Evolutionary conservation across 2,329 filamentous ascomycete species (phyloP).

Genomic region (Sporothrix curviconia): DNA sequence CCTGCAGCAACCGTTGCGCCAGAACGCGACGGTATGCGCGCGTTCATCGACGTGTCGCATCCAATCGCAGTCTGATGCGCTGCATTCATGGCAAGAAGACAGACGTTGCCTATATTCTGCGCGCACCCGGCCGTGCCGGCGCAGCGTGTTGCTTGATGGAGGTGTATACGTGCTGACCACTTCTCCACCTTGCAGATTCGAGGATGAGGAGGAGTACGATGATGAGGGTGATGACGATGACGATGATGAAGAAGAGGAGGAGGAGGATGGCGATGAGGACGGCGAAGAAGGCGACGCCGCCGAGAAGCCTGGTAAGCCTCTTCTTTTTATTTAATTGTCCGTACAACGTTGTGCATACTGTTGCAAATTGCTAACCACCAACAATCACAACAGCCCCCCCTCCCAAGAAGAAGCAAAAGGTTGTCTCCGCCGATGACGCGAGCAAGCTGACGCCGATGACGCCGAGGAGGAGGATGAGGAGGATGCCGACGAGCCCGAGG

Average conservation of each 20-base stretch:
- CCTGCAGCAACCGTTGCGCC: not conserved
- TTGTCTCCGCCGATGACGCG: conserved; percentile 27
- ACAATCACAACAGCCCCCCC: conserved; percentile 26
- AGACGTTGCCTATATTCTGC: not conserved
- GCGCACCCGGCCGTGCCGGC: not conserved
- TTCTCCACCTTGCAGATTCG: conserved; percentile 1
- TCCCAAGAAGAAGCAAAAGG: conserved; percentile 49
- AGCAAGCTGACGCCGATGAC: conserved; percentile 24
- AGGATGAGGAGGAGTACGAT: conserved; percentile 25
- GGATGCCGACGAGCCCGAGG: conserved; percentile 28
- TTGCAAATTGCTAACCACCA: too few relatives aligned
- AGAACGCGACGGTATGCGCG: conserved; percentile 5
- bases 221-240: conserved; percentile 24
- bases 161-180: not conserved
- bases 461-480: conserved; percentile 22
- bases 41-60: not conserved
- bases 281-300: conserved; percentile 21
- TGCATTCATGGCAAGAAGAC: not conserved
- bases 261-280: conserved; percentile 33
- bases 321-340: too few relatives aligned
- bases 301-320: conserved; percentile 13
- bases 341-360: too few relatives aligned
- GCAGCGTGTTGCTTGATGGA: too few relatives aligned
- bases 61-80: not conserved
- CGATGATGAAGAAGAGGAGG: conserved; percentile 33